Conservation (phyloP, 2,329 filamentous ascomycete species). For the Ceratocystis eucalypticola region DNA sequence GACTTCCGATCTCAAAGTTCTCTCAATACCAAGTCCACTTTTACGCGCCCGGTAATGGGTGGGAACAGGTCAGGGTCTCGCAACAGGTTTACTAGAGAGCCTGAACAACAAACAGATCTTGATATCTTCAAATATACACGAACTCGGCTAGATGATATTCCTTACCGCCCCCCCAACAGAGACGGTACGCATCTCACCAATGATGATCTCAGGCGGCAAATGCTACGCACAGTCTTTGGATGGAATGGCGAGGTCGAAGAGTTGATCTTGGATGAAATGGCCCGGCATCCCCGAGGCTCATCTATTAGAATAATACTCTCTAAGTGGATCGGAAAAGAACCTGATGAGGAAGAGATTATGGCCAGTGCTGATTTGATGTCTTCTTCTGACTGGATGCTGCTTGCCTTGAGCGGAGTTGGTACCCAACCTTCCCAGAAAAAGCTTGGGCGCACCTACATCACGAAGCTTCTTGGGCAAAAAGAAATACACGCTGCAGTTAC, state of each 20-base stretch:
- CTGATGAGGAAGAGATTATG: conserved; percentile 62
- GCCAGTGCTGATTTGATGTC: conserved; percentile 77
- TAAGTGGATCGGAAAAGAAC: conserved; percentile 81
- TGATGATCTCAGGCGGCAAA: conserved; percentile 73
- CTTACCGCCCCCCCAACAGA: conserved; percentile 47
- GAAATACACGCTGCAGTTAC: conserved; percentile 87
- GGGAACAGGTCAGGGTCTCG: neutral
- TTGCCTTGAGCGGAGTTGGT: conserved; percentile 81
- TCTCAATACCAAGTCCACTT: conserved; percentile 37
- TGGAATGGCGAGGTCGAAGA: conserved; percentile 78
- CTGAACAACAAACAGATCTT: conserved; percentile 32
- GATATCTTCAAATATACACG: conserved; percentile 82
- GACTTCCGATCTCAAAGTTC: conserved; percentile 10
- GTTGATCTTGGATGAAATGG: conserved; percentile 73
- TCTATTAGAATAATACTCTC: conserved; percentile 68
- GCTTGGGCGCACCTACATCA: conserved; percentile 78
- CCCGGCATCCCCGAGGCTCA: conserved; percentile 57
- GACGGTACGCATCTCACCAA: conserved; percentile 51
- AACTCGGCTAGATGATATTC: conserved; percentile 66
- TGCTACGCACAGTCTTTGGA: conserved; percentile 88
- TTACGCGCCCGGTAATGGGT: no score
- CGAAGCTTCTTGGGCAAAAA: conserved; percentile 74
- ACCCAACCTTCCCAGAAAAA: conserved; percentile 67
- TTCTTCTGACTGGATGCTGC: conserved; percentile 90
- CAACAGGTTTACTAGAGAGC: neutral